phyloP scores from a whole-genome alignment of 2,329 filamentous ascomycete species.

The Colletotrichum paranaense region DNA sequence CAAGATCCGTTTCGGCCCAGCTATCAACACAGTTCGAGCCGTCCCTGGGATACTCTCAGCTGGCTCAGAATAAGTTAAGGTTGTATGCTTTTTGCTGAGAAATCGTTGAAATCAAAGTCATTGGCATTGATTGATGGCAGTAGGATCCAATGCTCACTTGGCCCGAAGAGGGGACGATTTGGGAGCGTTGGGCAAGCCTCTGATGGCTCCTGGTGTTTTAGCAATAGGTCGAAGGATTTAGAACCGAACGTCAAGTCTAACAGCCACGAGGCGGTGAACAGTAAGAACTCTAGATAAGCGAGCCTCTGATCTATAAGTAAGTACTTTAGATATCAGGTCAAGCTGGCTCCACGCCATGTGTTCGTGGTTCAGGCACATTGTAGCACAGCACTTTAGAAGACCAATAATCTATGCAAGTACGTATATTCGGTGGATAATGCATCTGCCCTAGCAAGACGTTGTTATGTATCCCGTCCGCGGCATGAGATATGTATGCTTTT shows the following conservation, averaged over 20 bases:
- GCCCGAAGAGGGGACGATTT: background rate
- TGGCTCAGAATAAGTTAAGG: too few species aligned
- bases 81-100: too few species aligned
- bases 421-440: slow-evolving; percentile 13
- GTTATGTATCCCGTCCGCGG: background rate
- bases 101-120: too few species aligned
- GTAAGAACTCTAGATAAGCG: background rate
- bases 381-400: background rate
- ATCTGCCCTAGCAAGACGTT: background rate
- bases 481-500: slow-evolving; percentile 15
- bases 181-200: background rate
- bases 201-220: background rate
- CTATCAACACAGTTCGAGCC: too few species aligned
- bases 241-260: background rate
- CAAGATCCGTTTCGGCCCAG: too few species aligned
- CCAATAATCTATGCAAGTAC: background rate
- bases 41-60: too few species aligned
- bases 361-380: background rate
- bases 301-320: background rate
- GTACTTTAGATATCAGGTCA: background rate
- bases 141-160: too few species aligned
- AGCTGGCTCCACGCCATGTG: background rate
- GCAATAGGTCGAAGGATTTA: background rate
- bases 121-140: too few species aligned
- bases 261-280: background rate